Percentiles rank a stretch among this genome's conserved stretches.
These are phyloP conservation scores for Backusella luteola DNA, from an alignment of 192 early-diverging fungal genomes.

Conservation along the genomic window DNA sequence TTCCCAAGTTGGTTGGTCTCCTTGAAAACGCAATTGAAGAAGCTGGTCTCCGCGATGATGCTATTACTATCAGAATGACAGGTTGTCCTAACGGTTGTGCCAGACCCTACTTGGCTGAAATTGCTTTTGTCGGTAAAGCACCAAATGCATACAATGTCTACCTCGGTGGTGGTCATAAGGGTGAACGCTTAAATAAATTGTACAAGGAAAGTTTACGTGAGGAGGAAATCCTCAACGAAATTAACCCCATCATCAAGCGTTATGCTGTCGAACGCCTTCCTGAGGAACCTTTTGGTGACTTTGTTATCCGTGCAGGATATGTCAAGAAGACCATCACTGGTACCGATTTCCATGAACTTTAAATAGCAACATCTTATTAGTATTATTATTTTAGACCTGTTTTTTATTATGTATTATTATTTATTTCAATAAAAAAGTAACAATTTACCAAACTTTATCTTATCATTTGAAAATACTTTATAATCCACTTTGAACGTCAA, in stretches of 20 bases:
- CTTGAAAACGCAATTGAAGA: slow-evolving; percentile 81
- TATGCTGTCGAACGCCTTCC: slow-evolving; percentile 68
- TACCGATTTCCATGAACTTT: slow-evolving; percentile 76
- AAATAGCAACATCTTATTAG: slow-evolving; percentile 6
- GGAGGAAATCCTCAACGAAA: slow-evolving; percentile 77
- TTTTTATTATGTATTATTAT: slow-evolving; percentile 9
- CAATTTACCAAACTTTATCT: background rate
- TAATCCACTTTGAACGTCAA: no score
- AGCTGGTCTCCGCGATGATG: slow-evolving; percentile 80
- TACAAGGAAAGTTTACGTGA: slow-evolving; percentile 89
- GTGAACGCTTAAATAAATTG: slow-evolving; percentile 88
- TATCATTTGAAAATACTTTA: background rate
- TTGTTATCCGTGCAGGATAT: slow-evolving; percentile 85
- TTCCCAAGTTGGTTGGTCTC: slow-evolving; percentile 78
- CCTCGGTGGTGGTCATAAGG: slow-evolving; percentile 85
- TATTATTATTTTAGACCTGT: slow-evolving; percentile 10
- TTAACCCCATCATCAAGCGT: slow-evolving; percentile 80
- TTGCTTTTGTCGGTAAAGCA: slow-evolving; percentile 95
- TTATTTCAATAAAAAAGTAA: slow-evolving; percentile 6
- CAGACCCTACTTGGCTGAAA: slow-evolving; percentile 90
- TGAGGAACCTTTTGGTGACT: slow-evolving; percentile 93
- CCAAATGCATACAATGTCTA: slow-evolving; percentile 94
- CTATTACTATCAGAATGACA: slow-evolving; percentile 96
- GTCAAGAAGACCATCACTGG: slow-evolving; percentile 78
- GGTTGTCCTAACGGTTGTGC: slow-evolving; percentile 99